Conservation (phyloP, 352 stramenopile species). For the Blastocystis sp. region DNA sequence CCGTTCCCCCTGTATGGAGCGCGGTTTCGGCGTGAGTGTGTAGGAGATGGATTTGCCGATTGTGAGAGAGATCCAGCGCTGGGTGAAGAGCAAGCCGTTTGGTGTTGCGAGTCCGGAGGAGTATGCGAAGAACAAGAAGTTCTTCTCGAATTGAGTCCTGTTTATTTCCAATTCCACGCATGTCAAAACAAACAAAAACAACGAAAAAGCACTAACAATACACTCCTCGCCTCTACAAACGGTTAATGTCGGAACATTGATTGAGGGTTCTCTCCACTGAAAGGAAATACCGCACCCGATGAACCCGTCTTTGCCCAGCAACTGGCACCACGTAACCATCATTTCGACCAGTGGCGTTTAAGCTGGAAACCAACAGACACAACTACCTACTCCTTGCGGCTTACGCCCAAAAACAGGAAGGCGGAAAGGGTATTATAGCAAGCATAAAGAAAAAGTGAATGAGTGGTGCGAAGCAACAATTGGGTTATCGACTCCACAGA, state of each 20-base stretch:
- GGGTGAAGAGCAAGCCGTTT: slow-evolving; percentile 63
- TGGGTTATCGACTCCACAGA: no score
- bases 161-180: background rate
- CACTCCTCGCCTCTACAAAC: background rate
- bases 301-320: slow-evolving; percentile 53
- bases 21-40: background rate
- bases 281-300: slow-evolving; percentile 18
- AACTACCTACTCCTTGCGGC: background rate
- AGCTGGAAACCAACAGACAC: slow-evolving; percentile 11
- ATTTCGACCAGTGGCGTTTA: slow-evolving; percentile 11
- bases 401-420: slow-evolving; percentile 13
- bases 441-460: no score
- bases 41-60: slow-evolving; percentile 67
- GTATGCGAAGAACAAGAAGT: slow-evolving; percentile 69
- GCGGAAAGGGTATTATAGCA: no score
- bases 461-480: background rate
- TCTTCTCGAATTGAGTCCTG: slow-evolving; percentile 67
- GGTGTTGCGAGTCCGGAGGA: slow-evolving; percentile 60
- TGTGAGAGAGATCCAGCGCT: slow-evolving; percentile 41
- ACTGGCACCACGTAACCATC: slow-evolving; percentile 38
- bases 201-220: background rate
- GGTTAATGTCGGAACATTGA: slow-evolving; percentile 18
- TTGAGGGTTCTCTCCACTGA: slow-evolving; percentile 35
- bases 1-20: slow-evolving; percentile 44
- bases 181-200: slow-evolving; percentile 13